These are phyloP conservation scores for Edaphochlamys debaryana DNA, from an alignment of 139 green algal genomes.

Conservation along the genomic window DNA sequence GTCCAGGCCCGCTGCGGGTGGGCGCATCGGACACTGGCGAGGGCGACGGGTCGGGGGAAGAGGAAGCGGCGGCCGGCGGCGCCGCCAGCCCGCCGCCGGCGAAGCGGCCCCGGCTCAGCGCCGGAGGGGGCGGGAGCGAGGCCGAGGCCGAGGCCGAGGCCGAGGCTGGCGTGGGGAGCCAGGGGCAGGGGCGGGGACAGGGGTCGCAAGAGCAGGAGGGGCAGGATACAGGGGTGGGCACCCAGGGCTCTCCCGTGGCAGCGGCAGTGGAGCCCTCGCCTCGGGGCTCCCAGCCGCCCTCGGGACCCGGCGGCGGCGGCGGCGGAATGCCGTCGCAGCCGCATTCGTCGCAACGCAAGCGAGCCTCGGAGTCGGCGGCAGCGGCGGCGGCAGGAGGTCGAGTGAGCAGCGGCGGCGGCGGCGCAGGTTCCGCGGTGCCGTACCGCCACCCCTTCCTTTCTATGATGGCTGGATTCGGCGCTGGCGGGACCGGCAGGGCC, in stretches of 20 bases:
- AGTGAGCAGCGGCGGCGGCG: too few species aligned
- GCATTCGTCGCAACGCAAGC: not conserved
- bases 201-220: too few species aligned
- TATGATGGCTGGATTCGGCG: slow-evolving; percentile 12
- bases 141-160: too few species aligned
- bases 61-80: slow-evolving; percentile 23
- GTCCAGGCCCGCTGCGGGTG: too few species aligned
- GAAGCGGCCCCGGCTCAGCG: not conserved
- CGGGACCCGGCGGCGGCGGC: not conserved
- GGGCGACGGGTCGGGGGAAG: slow-evolving; percentile 4
- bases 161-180: too few species aligned
- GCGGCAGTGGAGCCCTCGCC: not conserved
- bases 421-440: too few species aligned
- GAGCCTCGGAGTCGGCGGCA: too few species aligned
- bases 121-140: too few species aligned
- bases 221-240: not conserved
- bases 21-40: not conserved
- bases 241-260: not conserved
- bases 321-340: not conserved
- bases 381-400: too few species aligned
- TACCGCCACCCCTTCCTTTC: slow-evolving; percentile 28
- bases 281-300: too few species aligned
- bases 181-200: too few species aligned
- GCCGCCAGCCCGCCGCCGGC: not conserved
- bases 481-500: too few species aligned